A percentile compares a stretch with the other conserved stretches of the same genome.
phyloP scores from a whole-genome alignment of 805 yeast species.

The Phaffomyces thermotolerans region DNA sequence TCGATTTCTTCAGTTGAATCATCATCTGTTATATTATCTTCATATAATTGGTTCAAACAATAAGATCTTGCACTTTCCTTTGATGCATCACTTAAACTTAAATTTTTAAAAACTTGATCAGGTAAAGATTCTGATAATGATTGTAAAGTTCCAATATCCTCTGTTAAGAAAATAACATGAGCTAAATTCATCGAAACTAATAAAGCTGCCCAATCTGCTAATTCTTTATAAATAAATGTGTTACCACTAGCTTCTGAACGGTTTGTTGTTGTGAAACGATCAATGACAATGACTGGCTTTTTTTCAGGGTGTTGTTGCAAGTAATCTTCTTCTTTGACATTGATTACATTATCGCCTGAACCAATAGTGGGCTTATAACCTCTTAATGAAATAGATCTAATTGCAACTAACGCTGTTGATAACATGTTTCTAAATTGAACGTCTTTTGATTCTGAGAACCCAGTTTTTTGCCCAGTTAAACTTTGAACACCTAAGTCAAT shows the following conservation, averaged over 20 bases:
- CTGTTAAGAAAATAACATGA: constrained; percentile 82
- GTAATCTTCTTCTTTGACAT: constrained; percentile 68
- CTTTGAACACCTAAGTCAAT: constrained; percentile 85
- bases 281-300: constrained; percentile 81
- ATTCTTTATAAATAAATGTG: constrained; percentile 58
- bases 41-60: constrained; percentile 48
- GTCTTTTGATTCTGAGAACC: constrained; percentile 77
- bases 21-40: constrained; percentile 12
- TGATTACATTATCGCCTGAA: constrained; percentile 25
- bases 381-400: constrained; percentile 54
- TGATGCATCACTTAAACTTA: constrained; percentile 77
- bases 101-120: constrained; percentile 73
- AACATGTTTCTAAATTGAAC: constrained; percentile 76
- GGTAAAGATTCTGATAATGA: constrained; percentile 69
- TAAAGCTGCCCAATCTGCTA: constrained; percentile 86
- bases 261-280: constrained; percentile 52
- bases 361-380: constrained; percentile 32
- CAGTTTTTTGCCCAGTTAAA: constrained; percentile 89
- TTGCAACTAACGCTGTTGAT: constrained; percentile 60
- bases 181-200: constrained; percentile 74
- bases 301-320: constrained; percentile 78
- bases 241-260: constrained; percentile 53
- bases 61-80: constrained; percentile 60
- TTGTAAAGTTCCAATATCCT: constrained; percentile 73
- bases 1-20: constrained; percentile 12